These are phyloP conservation scores for Neospermospora avenae DNA, from an alignment of 2,329 filamentous ascomycete species.

Conservation along the genomic window DNA sequence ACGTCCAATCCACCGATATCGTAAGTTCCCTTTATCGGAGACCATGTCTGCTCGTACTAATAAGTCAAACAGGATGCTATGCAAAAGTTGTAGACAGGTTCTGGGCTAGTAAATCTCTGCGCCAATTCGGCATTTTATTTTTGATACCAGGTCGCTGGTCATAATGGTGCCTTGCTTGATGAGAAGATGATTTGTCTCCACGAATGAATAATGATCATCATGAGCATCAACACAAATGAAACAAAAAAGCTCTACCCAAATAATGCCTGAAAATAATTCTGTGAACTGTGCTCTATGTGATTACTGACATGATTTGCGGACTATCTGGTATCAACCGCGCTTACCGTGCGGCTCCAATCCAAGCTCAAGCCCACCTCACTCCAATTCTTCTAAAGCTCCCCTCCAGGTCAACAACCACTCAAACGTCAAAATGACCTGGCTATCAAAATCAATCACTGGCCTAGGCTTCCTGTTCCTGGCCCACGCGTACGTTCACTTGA, in stretches of 20 bases:
- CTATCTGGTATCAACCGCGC: not conserved
- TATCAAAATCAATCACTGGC: constrained; percentile 67
- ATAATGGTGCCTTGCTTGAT: constrained; percentile 18
- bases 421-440: constrained; percentile 58
- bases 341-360: constrained; percentile 5
- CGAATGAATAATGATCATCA: constrained; percentile 33
- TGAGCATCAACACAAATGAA: constrained; percentile 31
- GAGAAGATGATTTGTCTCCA: constrained; percentile 22
- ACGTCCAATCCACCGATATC: constrained; percentile 92
- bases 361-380: not conserved
- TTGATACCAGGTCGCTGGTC: constrained; percentile 27
- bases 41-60: constrained; percentile 23
- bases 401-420: not conserved
- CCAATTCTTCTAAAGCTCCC: not conserved
- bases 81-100: constrained; percentile 75
- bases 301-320: not conserved
- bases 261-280: not conserved
- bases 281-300: not conserved
- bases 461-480: constrained; percentile 75
- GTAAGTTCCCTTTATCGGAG: constrained; percentile 41
- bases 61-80: constrained; percentile 58
- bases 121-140: constrained; percentile 22
- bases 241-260: constrained; percentile 19
- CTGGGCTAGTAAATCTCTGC: constrained; percentile 20
- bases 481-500: constrained; percentile 68